Conservation (phyloP, 2,329 filamentous ascomycete species). For the Fusarium sp. region DNA sequence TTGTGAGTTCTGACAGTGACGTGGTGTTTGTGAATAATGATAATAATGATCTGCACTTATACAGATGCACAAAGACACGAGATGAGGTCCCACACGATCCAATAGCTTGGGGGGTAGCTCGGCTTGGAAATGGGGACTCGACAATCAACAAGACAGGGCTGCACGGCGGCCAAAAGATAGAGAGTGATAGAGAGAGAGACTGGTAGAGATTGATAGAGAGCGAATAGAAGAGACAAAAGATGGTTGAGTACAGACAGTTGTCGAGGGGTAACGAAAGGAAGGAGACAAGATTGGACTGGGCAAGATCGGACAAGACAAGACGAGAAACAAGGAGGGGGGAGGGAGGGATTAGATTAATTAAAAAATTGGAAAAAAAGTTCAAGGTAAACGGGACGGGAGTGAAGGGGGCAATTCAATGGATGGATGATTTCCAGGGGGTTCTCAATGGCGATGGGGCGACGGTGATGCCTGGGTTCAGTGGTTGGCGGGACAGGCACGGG, state of each 20-base stretch:
- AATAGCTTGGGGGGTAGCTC: conserved; percentile 29
- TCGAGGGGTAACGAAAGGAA: conserved; percentile 27
- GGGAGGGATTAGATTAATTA: conserved; percentile 33
- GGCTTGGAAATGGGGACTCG: conserved; percentile 13
- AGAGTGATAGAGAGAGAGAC: neutral
- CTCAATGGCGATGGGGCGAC: conserved; percentile 44
- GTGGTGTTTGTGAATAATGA: conserved; percentile 23
- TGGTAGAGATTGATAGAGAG: conserved; percentile 2
- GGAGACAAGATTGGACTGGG: conserved; percentile 9
- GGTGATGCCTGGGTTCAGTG: conserved; percentile 35
- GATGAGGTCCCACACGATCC: conserved; percentile 39
- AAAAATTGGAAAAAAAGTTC: conserved; percentile 3
- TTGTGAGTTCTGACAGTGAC: conserved; percentile 30
- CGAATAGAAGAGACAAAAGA: conserved; percentile 12
- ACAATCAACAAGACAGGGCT: conserved; percentile 11
- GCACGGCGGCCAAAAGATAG: conserved; percentile 4
- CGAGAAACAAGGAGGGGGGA: conserved; percentile 25
- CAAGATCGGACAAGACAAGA: conserved; percentile 5
- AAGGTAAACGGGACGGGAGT: conserved; percentile 24
- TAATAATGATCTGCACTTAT: conserved; percentile 43
- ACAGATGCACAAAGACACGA: conserved; percentile 39
- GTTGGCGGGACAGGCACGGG: conserved; percentile 42
- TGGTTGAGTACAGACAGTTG: conserved; percentile 1
- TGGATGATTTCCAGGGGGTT: conserved; percentile 47
- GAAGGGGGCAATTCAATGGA: conserved; percentile 45